These are phyloP conservation scores for Sporothrix pallida DNA, from an alignment of 2,329 filamentous ascomycete genomes.

Conservation along the genomic window DNA sequence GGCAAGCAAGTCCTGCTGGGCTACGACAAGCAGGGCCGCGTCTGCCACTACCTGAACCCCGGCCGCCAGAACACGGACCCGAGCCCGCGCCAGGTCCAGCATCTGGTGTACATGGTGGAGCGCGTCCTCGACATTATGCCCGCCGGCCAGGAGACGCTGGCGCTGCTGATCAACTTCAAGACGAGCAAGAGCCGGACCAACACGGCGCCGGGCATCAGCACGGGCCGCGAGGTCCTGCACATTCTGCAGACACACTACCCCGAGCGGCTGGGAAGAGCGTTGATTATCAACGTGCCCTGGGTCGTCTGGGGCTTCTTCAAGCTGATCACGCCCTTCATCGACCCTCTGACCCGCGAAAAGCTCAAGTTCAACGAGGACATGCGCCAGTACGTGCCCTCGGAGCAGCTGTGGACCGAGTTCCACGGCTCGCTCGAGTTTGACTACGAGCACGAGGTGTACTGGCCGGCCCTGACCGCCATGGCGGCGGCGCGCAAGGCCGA, in stretches of 20 bases:
- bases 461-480: conserved; percentile 80
- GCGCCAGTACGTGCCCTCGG: conserved; percentile 75
- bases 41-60: conserved; percentile 89
- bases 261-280: conserved; percentile 83
- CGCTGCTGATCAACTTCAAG: conserved; percentile 91
- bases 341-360: conserved; percentile 90
- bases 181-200: conserved; percentile 75
- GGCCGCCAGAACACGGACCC: conserved; percentile 90
- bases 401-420: conserved; percentile 81
- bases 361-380: conserved; percentile 98
- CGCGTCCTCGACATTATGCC: conserved; percentile 86
- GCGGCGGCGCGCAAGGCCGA: conserved; percentile 69
- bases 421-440: conserved; percentile 83
- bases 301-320: conserved; percentile 95
- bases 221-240: conserved; percentile 81
- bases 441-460: conserved; percentile 88
- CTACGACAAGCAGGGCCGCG: conserved; percentile 83
- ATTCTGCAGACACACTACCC: conserved; percentile 97
- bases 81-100: conserved; percentile 85
- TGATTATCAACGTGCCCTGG: conserved; percentile 93
- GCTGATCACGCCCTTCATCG: conserved; percentile 93
- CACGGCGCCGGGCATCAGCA: conserved; percentile 72
- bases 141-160: conserved; percentile 82
- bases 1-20: conserved; percentile 92
- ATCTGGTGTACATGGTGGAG: conserved; percentile 96